Percentiles rank a stretch among this genome's conserved stretches.
These are phyloP conservation scores for Candolleomyces aberdarensis DNA, from an alignment of 768 basidiomycete species.

Conservation along the genomic window DNA sequence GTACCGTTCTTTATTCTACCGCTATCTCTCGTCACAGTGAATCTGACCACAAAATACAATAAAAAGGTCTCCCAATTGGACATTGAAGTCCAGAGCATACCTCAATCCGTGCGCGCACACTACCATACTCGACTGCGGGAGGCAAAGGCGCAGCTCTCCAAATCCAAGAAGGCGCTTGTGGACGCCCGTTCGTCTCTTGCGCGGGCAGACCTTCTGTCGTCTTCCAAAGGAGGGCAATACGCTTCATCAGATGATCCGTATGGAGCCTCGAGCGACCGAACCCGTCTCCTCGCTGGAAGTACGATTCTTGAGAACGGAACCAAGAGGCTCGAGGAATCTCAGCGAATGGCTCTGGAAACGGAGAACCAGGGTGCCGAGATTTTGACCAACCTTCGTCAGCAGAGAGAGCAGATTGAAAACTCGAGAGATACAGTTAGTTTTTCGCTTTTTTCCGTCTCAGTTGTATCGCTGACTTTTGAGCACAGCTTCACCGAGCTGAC, in stretches of 20 bases:
- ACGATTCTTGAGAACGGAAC: slow-evolving; percentile 80
- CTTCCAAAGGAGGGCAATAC: slow-evolving; percentile 30
- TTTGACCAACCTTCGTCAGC: slow-evolving; percentile 74
- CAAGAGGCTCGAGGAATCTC: slow-evolving; percentile 82
- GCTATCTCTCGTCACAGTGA: background rate
- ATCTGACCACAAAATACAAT: background rate
- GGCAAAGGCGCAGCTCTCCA: slow-evolving; percentile 71
- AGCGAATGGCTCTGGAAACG: slow-evolving; percentile 91
- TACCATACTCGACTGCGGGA: slow-evolving; percentile 74
- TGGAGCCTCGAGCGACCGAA: slow-evolving; percentile 64
- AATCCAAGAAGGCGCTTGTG: slow-evolving; percentile 78
- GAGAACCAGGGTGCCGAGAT: slow-evolving; percentile 96
- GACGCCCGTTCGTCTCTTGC: slow-evolving; percentile 68
- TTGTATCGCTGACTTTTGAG: slow-evolving; percentile 1
- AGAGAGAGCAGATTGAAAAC: slow-evolving; percentile 94
- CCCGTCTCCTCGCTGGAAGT: slow-evolving; percentile 77
- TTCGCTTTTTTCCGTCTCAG: background rate
- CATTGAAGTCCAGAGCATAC: slow-evolving; percentile 94
- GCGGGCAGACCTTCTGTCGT: slow-evolving; percentile 75
- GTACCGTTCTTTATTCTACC: slow-evolving; percentile 37
- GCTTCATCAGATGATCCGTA: slow-evolving; percentile 78
- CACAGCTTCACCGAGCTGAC: slow-evolving; percentile 82
- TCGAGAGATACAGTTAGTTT: slow-evolving; percentile 78
- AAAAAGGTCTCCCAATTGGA: slow-evolving; percentile 96
- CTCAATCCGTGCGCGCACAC: slow-evolving; percentile 73